phyloP scores from a whole-genome alignment of 805 yeast species.

The Wickerhamomyces rabaulensis region DNA sequence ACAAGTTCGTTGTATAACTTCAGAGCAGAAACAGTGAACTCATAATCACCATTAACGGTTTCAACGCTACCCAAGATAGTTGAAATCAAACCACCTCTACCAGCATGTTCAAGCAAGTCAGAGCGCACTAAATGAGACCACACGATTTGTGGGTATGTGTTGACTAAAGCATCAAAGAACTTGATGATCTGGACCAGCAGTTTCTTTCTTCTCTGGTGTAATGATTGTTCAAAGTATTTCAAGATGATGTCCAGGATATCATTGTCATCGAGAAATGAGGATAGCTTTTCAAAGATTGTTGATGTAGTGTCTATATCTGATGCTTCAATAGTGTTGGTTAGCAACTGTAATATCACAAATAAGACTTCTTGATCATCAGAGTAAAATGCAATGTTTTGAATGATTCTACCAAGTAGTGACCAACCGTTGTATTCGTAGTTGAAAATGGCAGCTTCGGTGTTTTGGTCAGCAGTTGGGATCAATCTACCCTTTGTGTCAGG shows the following conservation, averaged over 20 bases:
- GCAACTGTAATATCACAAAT: conserved; percentile 44
- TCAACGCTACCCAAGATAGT: conserved; percentile 68
- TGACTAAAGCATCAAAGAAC: conserved; percentile 44
- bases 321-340: conserved; percentile 41
- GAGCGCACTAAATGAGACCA: conserved; percentile 78
- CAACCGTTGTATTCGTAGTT: conserved; percentile 77
- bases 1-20: conserved; percentile 50
- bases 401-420: conserved; percentile 73
- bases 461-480: conserved; percentile 43
- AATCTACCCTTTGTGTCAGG: conserved; percentile 67
- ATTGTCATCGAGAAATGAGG: conserved; percentile 45
- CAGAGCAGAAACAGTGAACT: conserved; percentile 57
- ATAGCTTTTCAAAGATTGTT: conserved; percentile 29
- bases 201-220: conserved; percentile 47
- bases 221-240: conserved; percentile 61
- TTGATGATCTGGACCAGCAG: conserved; percentile 41
- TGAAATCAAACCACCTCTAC: conserved; percentile 59
- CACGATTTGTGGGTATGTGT: conserved; percentile 55
- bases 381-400: conserved; percentile 48
- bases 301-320: conserved; percentile 36
- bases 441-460: conserved; percentile 51
- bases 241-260: conserved; percentile 61
- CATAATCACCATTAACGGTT: conserved; percentile 60
- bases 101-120: conserved; percentile 53
- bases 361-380: conserved; percentile 36